A percentile compares a stretch with the other conserved stretches of the same genome.
Evolutionary conservation across 257 asterid genomes (phyloP).

Genomic region (Solanum tacnaense): DNA sequence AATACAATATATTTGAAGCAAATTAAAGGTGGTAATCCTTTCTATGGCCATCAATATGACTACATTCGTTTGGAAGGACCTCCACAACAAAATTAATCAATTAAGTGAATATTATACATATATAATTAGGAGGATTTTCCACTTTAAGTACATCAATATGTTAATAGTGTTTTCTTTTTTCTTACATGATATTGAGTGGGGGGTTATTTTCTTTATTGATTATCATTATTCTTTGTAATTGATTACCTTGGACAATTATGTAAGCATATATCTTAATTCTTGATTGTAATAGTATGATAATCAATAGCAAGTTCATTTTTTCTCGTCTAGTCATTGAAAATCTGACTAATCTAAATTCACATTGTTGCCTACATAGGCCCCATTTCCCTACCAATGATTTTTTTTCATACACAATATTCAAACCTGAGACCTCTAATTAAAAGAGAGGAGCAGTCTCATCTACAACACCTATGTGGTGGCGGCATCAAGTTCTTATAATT

Average conservation of each 20-base stretch:
- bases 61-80: conserved; percentile 40
- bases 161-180: background rate
- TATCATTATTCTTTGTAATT: background rate
- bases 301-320: background rate
- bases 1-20: conserved; percentile 38
- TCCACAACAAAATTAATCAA: background rate
- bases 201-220: background rate
- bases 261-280: background rate
- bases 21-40: background rate
- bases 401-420: background rate
- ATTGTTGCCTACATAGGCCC: background rate
- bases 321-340: too few species aligned
- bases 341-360: too few species aligned
- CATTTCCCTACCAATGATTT: too few species aligned
- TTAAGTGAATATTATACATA: background rate
- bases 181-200: background rate
- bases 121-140: background rate
- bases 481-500: background rate
- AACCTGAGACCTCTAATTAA: background rate
- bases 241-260: background rate
- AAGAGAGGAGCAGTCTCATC: background rate
- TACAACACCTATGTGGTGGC: background rate
- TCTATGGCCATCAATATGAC: conserved; percentile 42
- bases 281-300: background rate
- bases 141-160: background rate